A percentile compares a stretch with the other conserved stretches of the same genome.
phyloP scores from a whole-genome alignment of 441 rosid genomes.

The Erysimum pusillum region DNA sequence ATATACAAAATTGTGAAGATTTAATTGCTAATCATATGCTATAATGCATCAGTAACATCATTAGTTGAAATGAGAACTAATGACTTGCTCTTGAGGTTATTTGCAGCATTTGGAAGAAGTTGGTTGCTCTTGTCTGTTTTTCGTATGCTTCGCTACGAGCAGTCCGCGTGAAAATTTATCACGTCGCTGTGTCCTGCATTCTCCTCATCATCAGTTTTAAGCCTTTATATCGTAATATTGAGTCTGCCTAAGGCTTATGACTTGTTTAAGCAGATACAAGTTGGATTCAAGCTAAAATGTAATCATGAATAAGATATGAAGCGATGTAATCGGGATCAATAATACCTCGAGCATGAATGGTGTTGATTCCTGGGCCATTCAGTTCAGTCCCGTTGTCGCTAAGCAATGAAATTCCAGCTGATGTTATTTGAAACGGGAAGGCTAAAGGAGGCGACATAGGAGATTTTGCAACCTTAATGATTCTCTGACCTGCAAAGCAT shows the following conservation, averaged over 20 bases:
- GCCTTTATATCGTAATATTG: background rate
- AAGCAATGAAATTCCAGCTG: conserved; percentile 74
- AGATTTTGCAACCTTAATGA: conserved; percentile 83
- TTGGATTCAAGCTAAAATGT: conserved; percentile 12
- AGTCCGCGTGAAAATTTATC: conserved; percentile 50
- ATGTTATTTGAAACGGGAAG: conserved; percentile 71
- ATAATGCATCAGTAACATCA: background rate
- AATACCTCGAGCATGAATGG: conserved; percentile 58
- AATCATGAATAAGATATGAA: background rate
- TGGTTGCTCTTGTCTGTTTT: background rate
- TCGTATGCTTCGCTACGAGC: conserved; percentile 16
- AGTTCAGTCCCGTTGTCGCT: conserved; percentile 70
- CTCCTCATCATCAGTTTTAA: conserved; percentile 23
- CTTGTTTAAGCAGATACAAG: conserved; percentile 8
- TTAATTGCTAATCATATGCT: background rate
- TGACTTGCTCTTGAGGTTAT: background rate
- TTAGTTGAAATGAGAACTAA: background rate
- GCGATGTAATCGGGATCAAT: background rate
- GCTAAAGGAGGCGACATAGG: conserved; percentile 82
- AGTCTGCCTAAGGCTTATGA: conserved; percentile 2
- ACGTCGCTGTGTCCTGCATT: conserved; percentile 64
- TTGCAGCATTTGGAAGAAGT: conserved; percentile 10
- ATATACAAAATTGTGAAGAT: conserved; percentile 16
- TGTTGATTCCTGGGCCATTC: conserved; percentile 68
- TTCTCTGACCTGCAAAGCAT: conserved; percentile 66